phyloP scores from a whole-genome alignment of 2,329 filamentous ascomycete species.

The Nemania diffusa region DNA sequence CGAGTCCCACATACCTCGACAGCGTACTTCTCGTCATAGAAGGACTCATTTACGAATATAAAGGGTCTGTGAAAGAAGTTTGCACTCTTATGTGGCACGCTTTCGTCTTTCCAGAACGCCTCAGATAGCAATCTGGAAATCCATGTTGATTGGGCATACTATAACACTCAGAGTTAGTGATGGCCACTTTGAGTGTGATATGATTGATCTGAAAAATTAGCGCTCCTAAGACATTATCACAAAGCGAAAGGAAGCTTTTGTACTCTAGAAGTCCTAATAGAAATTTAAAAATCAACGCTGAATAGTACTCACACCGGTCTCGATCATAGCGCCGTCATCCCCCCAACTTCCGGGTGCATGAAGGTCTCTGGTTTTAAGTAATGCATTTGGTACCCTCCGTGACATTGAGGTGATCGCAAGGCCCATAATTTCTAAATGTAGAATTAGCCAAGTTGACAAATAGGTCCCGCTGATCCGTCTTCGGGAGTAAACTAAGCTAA shows the following conservation, averaged over 20 bases:
- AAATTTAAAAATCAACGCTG: not conserved
- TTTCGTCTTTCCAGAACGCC: constrained; percentile 13
- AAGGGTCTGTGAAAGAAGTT: constrained; percentile 18
- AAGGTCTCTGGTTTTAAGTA: not conserved
- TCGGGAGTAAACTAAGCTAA: not conserved
- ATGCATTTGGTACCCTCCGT: not conserved
- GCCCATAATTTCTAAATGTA: not conserved
- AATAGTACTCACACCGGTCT: not conserved
- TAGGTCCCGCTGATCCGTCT: not conserved
- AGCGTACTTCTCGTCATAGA: too few species aligned
- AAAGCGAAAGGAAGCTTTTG: not conserved
- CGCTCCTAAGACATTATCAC: not conserved
- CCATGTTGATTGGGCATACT: not conserved
- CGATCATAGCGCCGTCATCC: not conserved
- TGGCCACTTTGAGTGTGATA: not conserved
- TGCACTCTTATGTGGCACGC: not conserved
- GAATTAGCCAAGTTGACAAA: not conserved
- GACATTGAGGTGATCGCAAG: not conserved
- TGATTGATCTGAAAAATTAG: not conserved
- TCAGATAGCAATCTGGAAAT: constrained; percentile 19
- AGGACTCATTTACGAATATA: not conserved
- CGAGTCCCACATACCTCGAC: not conserved
- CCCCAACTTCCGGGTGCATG: not conserved
- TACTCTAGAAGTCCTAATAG: not conserved
- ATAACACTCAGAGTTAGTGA: not conserved